These are phyloP conservation scores for Veloboletus limbatus DNA, from an alignment of 1,284 basidiomycete genomes.

Conservation along the genomic window DNA sequence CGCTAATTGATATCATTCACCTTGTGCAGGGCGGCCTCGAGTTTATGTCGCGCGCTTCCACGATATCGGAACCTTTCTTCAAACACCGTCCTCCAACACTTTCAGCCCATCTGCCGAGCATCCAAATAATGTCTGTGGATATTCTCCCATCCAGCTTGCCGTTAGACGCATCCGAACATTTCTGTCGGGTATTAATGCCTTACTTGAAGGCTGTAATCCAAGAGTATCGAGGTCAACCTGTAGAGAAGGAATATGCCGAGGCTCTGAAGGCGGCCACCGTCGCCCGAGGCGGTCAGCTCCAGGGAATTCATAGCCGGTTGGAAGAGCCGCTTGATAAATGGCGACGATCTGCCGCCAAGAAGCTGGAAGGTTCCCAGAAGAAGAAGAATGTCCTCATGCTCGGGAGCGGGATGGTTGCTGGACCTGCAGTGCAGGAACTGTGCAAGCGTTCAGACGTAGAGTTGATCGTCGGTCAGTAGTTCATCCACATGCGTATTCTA, in stretches of 20 bases:
- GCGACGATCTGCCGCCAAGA: conserved; percentile 22
- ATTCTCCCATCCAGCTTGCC: conserved; percentile 85
- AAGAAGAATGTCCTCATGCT: conserved; percentile 79
- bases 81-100: conserved; percentile 44
- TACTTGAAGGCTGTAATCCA: conserved; percentile 64
- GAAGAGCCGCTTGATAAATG: conserved; percentile 48
- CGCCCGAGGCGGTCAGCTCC: conserved; percentile 57
- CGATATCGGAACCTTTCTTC: conserved; percentile 75
- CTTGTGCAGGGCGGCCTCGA: conserved; percentile 75
- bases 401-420: conserved; percentile 91
- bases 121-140: conserved; percentile 84
- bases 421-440: conserved; percentile 78
- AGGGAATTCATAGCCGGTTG: conserved; percentile 59
- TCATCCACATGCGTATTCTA: conserved; percentile 6
- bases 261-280: conserved; percentile 71
- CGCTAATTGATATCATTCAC: background rate
- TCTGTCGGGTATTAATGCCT: conserved; percentile 63
- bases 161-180: conserved; percentile 75
- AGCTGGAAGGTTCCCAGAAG: conserved; percentile 7
- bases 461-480: conserved; percentile 69
- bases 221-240: conserved; percentile 32
- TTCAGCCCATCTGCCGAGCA: conserved; percentile 47
- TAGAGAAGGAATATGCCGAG: conserved; percentile 30
- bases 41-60: conserved; percentile 74
- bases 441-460: conserved; percentile 56